Conservation (phyloP, 2,329 filamentous ascomycete species). For the Colletotrichum paranaense region DNA sequence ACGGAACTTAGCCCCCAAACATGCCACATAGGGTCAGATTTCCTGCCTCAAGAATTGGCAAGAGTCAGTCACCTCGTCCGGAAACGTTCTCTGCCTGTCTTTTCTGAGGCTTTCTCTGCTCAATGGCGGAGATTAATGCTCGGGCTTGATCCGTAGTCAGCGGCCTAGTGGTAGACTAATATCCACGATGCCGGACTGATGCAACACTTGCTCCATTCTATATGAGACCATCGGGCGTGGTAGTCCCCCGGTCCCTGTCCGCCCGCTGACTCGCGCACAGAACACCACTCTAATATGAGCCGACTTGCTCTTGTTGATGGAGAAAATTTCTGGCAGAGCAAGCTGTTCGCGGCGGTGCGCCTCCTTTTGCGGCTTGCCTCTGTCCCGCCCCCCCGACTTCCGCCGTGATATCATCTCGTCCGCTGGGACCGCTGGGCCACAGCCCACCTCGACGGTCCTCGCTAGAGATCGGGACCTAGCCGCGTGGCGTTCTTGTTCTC, state of each 20-base stretch:
- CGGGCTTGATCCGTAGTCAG: constrained; percentile 19
- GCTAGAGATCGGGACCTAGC: constrained; percentile 12
- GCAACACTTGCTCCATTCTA: constrained; percentile 16
- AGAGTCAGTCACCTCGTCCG: not conserved
- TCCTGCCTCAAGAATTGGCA: not conserved
- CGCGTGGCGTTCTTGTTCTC: not conserved
- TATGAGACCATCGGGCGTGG: constrained; percentile 8
- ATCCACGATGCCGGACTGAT: constrained; percentile 12
- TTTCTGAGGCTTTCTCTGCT: not conserved
- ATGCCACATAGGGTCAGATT: not conserved
- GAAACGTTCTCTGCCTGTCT: not conserved
- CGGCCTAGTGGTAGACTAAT: constrained; percentile 4
- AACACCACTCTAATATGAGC: constrained; percentile 16
- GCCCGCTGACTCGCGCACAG: constrained; percentile 16
- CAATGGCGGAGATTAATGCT: constrained; percentile 13
- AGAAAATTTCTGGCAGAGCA: not conserved
- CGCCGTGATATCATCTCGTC: not conserved
- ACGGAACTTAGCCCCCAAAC: not conserved
- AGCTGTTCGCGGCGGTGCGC: not conserved
- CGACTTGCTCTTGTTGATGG: not conserved
- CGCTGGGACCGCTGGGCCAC: not conserved
- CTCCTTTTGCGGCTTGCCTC: not conserved
- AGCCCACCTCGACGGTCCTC: not conserved
- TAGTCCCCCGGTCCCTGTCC: constrained; percentile 9
- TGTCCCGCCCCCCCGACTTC: constrained; percentile 8